Conservation (phyloP, 495 filamentous ascomycete species). For the Annulohypoxylon nitens region DNA sequence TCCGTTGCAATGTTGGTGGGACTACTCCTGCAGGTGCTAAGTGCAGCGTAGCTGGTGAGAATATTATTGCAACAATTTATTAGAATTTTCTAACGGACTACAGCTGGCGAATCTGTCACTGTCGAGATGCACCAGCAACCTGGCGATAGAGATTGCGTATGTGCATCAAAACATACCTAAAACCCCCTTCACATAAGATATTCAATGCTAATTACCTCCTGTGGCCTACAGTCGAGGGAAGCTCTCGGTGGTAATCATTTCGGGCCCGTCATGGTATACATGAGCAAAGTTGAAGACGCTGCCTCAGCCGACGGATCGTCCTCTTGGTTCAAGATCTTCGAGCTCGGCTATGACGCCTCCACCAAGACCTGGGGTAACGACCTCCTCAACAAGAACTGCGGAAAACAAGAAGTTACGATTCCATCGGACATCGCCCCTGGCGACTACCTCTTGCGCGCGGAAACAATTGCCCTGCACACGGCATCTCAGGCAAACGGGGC, state of each 20-base stretch:
- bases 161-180: background rate
- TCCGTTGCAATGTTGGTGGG: constrained; percentile 60
- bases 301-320: constrained; percentile 62
- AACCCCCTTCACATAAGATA: background rate
- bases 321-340: constrained; percentile 68
- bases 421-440: constrained; percentile 63
- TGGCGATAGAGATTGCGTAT: constrained; percentile 50
- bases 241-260: constrained; percentile 66
- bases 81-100: constrained; percentile 7
- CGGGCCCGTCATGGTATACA: constrained; percentile 66
- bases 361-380: constrained; percentile 66
- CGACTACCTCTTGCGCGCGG: constrained; percentile 68
- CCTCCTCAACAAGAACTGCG: constrained; percentile 65
- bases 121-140: constrained; percentile 69
- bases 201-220: background rate
- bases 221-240: constrained; percentile 38
- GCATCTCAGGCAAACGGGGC: constrained; percentile 56
- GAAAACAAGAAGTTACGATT: constrained; percentile 63
- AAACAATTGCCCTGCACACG: constrained; percentile 65
- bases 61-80: background rate
- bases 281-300: constrained; percentile 67
- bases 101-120: constrained; percentile 62
- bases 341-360: constrained; percentile 52
- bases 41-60: constrained; percentile 41
- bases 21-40: constrained; percentile 37